Base-by-base conservation (phyloP, 1,139 yeast species). In the Hyphopichia wangnamkhiaoensis region DNA sequence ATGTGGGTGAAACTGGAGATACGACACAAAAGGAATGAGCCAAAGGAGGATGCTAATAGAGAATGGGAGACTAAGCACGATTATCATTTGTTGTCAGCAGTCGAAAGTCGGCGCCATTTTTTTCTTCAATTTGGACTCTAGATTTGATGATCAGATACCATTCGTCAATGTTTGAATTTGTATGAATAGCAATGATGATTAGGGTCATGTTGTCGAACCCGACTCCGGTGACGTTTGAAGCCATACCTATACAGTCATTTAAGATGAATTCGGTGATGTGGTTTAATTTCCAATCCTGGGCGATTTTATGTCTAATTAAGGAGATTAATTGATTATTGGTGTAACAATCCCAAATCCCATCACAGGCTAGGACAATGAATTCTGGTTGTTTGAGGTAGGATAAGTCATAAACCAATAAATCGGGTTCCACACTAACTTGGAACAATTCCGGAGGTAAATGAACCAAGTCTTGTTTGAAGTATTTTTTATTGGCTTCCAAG, bases 141-240 rank as follows among this genome's bases (percentile, higher is more conserved):
- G 61, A 52, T 50, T 72, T 79, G 74, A 82, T 79, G 43, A 59
- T 57, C 5, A 61, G 60, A 50, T 80, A 75, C 93, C 93, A 84
- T 27, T 71, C 73, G 17, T 76, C 76, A 31, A 82, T 55, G 9
- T 67, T 56, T 37, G 62, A 65, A 10, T 52, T 43, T 9, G 63
- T 63, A 52, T 82, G 87, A 30, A 83, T 52, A 1, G 86, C 86
- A 13, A 84, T 71, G 4, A 84, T 75, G 7, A 83, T 72, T 21
- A 83, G 65, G 1, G 91, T 84, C 93, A 84, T 84, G 54, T 85
- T 85, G 56, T 85, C 94, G 53, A 83, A 84, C 1, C 94, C 94
- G 25, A 84, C 76, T 2, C 93, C 93, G 0, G 93, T 85, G 33
- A 77, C 71, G 35, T 82, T 81, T 46, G 82, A 79, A 2, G 93